Evolutionary conservation across 1,139 yeast species (phyloP).

Genomic region (Hyphopichia pseudoburtonii): DNA sequence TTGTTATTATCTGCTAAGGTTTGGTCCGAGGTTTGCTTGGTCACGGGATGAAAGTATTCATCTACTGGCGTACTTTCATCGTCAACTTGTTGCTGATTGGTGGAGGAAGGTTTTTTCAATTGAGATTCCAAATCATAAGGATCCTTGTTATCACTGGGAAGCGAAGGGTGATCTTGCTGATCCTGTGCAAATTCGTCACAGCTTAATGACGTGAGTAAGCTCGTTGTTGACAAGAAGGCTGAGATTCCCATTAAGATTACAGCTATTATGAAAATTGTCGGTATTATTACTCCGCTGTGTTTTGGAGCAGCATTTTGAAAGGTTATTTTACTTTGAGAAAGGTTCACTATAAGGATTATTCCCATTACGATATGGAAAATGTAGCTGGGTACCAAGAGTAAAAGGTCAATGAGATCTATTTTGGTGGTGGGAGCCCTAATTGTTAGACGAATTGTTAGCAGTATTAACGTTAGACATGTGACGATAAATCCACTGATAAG

Average conservation of each 20-base stretch:
- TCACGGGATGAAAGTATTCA: conserved; percentile 5
- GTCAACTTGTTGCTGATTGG: too few relatives aligned
- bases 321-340: conserved; percentile 9
- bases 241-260: conserved; percentile 10
- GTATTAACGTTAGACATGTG: background rate
- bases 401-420: background rate
- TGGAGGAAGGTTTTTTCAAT: too few relatives aligned
- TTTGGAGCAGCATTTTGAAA: conserved; percentile 4
- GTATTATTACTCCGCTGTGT: conserved; percentile 10
- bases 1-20: conserved; percentile 10
- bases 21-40: conserved; percentile 13
- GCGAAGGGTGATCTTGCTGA: background rate
- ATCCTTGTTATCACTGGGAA: background rate
- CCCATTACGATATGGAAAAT: conserved; percentile 19
- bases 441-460: background rate
- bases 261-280: conserved; percentile 11
- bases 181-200: conserved; percentile 2
- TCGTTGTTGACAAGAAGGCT: background rate
- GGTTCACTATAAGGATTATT: conserved; percentile 15
- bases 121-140: conserved; percentile 4
- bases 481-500: conserved; percentile 2
- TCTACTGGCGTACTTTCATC: too few relatives aligned
- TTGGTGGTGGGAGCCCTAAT: background rate
- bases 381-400: conserved; percentile 5
- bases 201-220: background rate